These are phyloP conservation scores for Rhododendron vialii DNA, from an alignment of 148 eudicot species.

Conservation along the genomic window DNA sequence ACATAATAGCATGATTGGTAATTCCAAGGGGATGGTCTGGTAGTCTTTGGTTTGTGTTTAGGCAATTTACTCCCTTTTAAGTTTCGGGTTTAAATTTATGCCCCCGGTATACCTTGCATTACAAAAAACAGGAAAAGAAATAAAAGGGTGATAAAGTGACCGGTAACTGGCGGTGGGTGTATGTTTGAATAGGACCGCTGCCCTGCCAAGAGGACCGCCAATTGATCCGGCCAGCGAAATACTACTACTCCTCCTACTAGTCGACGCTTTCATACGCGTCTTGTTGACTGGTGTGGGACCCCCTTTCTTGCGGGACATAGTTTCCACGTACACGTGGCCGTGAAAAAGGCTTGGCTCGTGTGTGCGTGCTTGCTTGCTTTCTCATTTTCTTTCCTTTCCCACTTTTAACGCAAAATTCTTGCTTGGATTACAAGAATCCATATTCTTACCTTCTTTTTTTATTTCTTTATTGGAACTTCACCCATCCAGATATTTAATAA, in stretches of 20 bases:
- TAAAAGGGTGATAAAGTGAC: not conserved
- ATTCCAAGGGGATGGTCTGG: too few species aligned
- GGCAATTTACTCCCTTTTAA: too few species aligned
- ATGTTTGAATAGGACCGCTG: not conserved
- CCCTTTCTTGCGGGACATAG: slow-evolving; percentile 29
- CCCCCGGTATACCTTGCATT: too few species aligned
- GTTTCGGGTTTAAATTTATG: too few species aligned
- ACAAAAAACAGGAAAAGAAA: too few species aligned
- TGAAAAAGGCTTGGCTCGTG: slow-evolving; percentile 12
- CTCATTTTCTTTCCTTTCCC: not conserved
- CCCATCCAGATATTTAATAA: not conserved
- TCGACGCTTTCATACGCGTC: slow-evolving; percentile 29
- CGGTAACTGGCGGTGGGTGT: not conserved
- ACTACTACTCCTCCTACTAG: not conserved
- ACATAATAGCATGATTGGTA: too few species aligned
- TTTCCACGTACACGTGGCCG: not conserved
- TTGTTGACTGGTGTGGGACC: slow-evolving; percentile 19
- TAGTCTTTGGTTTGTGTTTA: too few species aligned
- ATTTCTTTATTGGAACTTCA: not conserved
- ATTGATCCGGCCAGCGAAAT: not conserved
- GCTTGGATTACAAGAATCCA: slow-evolving; percentile 13
- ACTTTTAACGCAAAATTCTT: not conserved
- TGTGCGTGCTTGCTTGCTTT: not conserved
- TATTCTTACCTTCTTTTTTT: not conserved
- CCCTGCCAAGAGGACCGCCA: not conserved